A percentile compares a stretch with the other conserved stretches of the same genome.
Evolutionary conservation across 2,329 filamentous ascomycete genomes (phyloP).

Genomic region (Scedosporium dehoogii): DNA sequence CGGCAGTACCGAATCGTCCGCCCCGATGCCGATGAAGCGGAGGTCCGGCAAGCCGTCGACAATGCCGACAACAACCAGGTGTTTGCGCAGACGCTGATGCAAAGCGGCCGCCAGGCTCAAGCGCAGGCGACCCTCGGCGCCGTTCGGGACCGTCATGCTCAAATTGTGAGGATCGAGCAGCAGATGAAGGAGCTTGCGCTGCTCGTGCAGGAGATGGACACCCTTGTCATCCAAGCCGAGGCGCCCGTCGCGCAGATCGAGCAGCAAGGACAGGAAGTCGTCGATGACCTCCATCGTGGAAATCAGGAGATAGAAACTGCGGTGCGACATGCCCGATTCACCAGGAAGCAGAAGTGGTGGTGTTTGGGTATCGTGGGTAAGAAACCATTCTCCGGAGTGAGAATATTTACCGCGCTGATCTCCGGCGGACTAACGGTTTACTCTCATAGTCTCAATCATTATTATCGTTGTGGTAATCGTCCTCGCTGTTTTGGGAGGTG

Average conservation of each 20-base stretch:
- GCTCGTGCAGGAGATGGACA: slow-evolving; percentile 84
- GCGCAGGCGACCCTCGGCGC: slow-evolving; percentile 69
- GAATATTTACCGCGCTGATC: neutral
- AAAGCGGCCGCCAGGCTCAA: slow-evolving; percentile 71
- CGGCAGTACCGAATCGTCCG: slow-evolving; percentile 85
- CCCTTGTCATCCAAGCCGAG: slow-evolving; percentile 79
- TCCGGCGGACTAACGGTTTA: slow-evolving; percentile 12
- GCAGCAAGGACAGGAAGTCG: slow-evolving; percentile 75
- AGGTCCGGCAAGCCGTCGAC: slow-evolving; percentile 72
- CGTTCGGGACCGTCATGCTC: slow-evolving; percentile 73
- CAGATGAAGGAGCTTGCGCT: slow-evolving; percentile 81
- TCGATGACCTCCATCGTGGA: slow-evolving; percentile 73
- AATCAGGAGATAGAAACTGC: slow-evolving; percentile 77
- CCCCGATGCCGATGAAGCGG: slow-evolving; percentile 67
- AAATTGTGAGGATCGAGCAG: slow-evolving; percentile 83
- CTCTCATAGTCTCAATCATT: slow-evolving; percentile 36
- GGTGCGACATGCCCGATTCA: slow-evolving; percentile 68
- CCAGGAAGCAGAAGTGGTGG: slow-evolving; percentile 93
- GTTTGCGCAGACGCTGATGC: slow-evolving; percentile 79
- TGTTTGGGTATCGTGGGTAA: slow-evolving; percentile 67
- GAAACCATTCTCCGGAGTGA: slow-evolving; percentile 12
- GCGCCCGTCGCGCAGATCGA: slow-evolving; percentile 72
- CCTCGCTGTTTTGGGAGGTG: slow-evolving; percentile 30
- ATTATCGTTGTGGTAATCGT: slow-evolving; percentile 41
- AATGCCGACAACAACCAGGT: slow-evolving; percentile 64